Evolutionary conservation across 75 land plant species (phyloP).

Genomic region (Picea sitchensis): DNA sequence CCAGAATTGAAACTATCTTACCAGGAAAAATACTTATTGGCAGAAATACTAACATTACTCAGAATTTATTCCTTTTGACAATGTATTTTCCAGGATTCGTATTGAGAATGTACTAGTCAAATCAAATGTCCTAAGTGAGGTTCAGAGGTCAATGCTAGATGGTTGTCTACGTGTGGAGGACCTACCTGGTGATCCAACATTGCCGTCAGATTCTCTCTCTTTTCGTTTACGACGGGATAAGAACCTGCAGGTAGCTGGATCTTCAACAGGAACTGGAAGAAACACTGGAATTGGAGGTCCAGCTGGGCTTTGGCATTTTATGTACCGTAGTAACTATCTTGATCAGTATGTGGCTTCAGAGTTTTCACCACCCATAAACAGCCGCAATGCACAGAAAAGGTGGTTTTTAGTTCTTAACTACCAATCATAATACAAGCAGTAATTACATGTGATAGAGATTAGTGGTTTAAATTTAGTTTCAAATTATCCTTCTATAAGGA

Average conservation of each 20-base stretch:
- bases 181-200: slow-evolving; percentile 52
- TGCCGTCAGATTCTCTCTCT: slow-evolving; percentile 25
- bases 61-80: background rate
- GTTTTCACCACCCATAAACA: slow-evolving; percentile 72
- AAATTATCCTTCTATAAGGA: background rate
- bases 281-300: slow-evolving; percentile 73
- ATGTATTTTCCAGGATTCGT: slow-evolving; percentile 51
- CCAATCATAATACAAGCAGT: background rate
- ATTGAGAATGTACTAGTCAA: slow-evolving; percentile 78
- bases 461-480: background rate
- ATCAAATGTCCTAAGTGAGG: slow-evolving; percentile 87
- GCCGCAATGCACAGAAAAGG: slow-evolving; percentile 76
- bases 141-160: slow-evolving; percentile 67
- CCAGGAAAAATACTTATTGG: background rate
- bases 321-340: slow-evolving; percentile 80
- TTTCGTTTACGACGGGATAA: slow-evolving; percentile 32
- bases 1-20: background rate
- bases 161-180: slow-evolving; percentile 92
- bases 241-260: slow-evolving; percentile 17
- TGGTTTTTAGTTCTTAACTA: slow-evolving; percentile 11
- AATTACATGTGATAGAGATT: background rate
- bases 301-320: slow-evolving; percentile 97
- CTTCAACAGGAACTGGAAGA: slow-evolving; percentile 23
- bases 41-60: background rate
- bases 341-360: slow-evolving; percentile 98